A percentile compares a stretch with the other conserved stretches of the same genome.
Evolutionary conservation across 768 basidiomycete species (phyloP).

Genomic region (Lactarius hengduanensis): DNA sequence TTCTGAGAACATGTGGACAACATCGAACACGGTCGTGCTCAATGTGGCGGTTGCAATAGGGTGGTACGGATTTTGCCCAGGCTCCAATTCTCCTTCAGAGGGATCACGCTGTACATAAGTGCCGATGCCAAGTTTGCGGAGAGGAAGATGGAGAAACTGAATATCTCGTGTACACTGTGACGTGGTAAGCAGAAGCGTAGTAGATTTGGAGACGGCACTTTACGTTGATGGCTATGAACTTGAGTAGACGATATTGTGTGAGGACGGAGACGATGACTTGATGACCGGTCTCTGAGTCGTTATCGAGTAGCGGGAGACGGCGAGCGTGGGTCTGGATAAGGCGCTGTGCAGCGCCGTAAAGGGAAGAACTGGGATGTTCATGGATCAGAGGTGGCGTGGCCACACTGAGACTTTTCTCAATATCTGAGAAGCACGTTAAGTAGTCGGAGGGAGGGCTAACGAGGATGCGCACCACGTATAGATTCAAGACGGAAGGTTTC

Average conservation of each 20-base stretch:
- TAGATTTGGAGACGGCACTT: slow-evolving; percentile 32
- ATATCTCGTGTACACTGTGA: slow-evolving; percentile 82
- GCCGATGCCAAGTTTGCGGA: slow-evolving; percentile 88
- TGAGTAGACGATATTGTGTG: slow-evolving; percentile 96
- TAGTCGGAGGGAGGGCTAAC: slow-evolving; percentile 10
- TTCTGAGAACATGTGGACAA: slow-evolving; percentile 98
- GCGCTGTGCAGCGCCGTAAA: slow-evolving; percentile 86
- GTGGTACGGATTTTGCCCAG: slow-evolving; percentile 70
- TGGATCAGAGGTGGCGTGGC: slow-evolving; percentile 86
- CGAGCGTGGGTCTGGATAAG: slow-evolving; percentile 96
- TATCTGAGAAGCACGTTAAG: slow-evolving; percentile 53
- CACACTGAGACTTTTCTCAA: slow-evolving; percentile 90
- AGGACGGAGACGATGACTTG: slow-evolving; percentile 95
- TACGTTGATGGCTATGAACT: slow-evolving; percentile 98
- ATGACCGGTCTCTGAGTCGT: slow-evolving; percentile 90
- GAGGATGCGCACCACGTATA: slow-evolving; percentile 66
- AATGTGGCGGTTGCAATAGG: slow-evolving; percentile 92
- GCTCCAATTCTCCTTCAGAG: slow-evolving; percentile 45
- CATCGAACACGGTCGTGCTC: slow-evolving; percentile 91
- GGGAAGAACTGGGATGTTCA: slow-evolving; percentile 83
- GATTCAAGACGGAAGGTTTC: slow-evolving; percentile 89
- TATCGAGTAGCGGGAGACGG: slow-evolving; percentile 89
- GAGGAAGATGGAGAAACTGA: slow-evolving; percentile 70
- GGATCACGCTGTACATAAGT: slow-evolving; percentile 71
- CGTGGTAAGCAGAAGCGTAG: background rate